A percentile compares a stretch with the other conserved stretches of the same genome.
These are phyloP conservation scores for Acorus gramineus DNA, from an alignment of 106 monocot genomes.

Conservation along the genomic window DNA sequence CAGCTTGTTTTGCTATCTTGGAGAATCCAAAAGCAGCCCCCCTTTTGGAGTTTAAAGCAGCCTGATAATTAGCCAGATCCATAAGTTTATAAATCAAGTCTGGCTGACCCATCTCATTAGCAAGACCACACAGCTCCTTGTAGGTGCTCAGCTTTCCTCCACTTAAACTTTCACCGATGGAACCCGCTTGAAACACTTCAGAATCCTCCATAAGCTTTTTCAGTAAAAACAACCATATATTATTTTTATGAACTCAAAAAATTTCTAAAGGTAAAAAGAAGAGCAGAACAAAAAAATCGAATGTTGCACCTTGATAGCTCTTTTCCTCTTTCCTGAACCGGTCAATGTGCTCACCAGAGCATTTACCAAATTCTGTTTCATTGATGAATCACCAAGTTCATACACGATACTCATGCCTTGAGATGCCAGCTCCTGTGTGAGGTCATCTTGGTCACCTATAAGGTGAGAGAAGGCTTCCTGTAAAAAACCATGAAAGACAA, in stretches of 20 bases:
- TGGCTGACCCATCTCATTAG: constrained; percentile 99
- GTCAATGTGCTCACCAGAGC: constrained; percentile 89
- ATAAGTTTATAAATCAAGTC: constrained; percentile 96
- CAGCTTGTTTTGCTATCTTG: constrained; percentile 96
- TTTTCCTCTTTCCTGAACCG: constrained; percentile 91
- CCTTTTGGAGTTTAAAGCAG: constrained; percentile 89
- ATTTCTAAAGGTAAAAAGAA: constrained; percentile 6
- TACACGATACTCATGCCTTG: constrained; percentile 99
- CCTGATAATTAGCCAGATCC: constrained; percentile 98
- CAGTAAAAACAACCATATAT: background rate
- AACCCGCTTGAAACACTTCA: constrained; percentile 97
- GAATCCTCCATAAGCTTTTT: constrained; percentile 73
- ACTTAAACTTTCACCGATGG: constrained; percentile 61
- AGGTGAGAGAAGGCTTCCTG: constrained; percentile 97
- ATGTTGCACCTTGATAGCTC: constrained; percentile 65
- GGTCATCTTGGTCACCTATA: constrained; percentile 90
- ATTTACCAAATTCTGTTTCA: constrained; percentile 78
- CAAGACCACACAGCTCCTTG: constrained; percentile 90
- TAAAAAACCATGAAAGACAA: constrained; percentile 14
- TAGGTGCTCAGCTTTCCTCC: constrained; percentile 93
- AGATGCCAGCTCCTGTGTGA: constrained; percentile 95
- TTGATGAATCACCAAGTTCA: constrained; percentile 89
- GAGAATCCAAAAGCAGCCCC: constrained; percentile 99
- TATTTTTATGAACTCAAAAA: background rate
- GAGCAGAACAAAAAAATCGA: background rate